Evolutionary conservation across 768 basidiomycete genomes (phyloP).

Genomic region (Dacryopinax primogenitus): DNA sequence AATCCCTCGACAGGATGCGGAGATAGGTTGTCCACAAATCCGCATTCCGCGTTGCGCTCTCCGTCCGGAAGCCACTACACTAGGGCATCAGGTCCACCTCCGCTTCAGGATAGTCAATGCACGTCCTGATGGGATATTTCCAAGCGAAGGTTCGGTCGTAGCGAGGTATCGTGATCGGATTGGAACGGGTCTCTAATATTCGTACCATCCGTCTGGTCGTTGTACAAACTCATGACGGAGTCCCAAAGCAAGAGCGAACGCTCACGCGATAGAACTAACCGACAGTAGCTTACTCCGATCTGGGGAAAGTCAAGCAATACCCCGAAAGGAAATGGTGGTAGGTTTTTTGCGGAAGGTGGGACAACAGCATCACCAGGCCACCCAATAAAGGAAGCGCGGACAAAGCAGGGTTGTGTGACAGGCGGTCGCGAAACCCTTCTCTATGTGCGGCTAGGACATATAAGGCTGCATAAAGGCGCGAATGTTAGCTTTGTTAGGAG

Average conservation of each 20-base stretch:
- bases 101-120: neutral
- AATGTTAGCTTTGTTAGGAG: neutral
- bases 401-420: neutral
- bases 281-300: neutral
- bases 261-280: too few relatives aligned
- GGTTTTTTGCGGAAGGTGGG: neutral
- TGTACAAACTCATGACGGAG: neutral
- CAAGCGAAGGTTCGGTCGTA: slow-evolving; percentile 5
- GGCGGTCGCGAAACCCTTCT: neutral
- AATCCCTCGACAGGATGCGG: neutral
- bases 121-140: neutral
- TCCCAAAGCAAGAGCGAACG: too few relatives aligned
- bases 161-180: neutral
- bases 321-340: too few relatives aligned
- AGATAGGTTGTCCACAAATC: neutral
- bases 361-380: neutral
- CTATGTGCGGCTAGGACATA: neutral
- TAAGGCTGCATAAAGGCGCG: neutral
- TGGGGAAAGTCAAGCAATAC: neutral
- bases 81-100: neutral
- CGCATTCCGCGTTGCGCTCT: neutral
- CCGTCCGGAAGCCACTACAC: neutral
- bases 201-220: neutral
- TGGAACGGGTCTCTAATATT: neutral
- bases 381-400: neutral